These are phyloP conservation scores for Moesziomyces sp. DNA, from an alignment of 1,284 basidiomycete genomes.

Conservation along the genomic window DNA sequence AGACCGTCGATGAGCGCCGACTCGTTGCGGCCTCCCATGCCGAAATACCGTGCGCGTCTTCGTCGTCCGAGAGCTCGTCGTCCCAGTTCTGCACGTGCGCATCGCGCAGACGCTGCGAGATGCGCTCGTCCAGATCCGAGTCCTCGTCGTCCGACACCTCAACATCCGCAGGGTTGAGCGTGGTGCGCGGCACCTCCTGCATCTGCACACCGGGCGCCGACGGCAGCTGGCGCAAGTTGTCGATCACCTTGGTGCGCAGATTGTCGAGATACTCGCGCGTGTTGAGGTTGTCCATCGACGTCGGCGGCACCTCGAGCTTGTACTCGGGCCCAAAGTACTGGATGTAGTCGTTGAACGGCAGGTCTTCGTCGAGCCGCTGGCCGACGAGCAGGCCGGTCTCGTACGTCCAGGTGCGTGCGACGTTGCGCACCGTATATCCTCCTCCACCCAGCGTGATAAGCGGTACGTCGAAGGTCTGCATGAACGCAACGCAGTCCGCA, in stretches of 20 bases:
- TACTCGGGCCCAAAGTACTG: constrained; percentile 98
- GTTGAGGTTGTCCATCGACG: constrained; percentile 95
- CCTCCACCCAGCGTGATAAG: constrained; percentile 93
- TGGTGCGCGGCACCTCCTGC: constrained; percentile 78
- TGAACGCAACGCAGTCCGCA: constrained; percentile 87
- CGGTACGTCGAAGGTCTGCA: constrained; percentile 85
- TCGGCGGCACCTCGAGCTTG: constrained; percentile 87
- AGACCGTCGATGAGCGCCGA: constrained; percentile 8
- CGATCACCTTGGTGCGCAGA: constrained; percentile 79
- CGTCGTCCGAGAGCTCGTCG: constrained; percentile 63
- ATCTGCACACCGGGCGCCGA: constrained; percentile 88
- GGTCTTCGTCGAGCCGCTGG: constrained; percentile 78
- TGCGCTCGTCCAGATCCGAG: constrained; percentile 68
- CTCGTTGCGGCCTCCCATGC: constrained; percentile 25
- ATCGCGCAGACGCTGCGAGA: constrained; percentile 60
- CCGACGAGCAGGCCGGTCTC: constrained; percentile 95
- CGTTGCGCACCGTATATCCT: constrained; percentile 92
- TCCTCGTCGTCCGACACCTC: constrained; percentile 66
- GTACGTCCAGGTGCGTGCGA: constrained; percentile 93
- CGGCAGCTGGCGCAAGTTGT: constrained; percentile 80
- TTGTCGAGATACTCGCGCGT: constrained; percentile 83
- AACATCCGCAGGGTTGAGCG: constrained; percentile 73
- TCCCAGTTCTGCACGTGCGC: constrained; percentile 57
- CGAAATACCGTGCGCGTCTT: constrained; percentile 16
- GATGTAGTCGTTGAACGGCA: constrained; percentile 96